Conservation (phyloP, 768 basidiomycete genomes). For the Suillus placidus region DNA sequence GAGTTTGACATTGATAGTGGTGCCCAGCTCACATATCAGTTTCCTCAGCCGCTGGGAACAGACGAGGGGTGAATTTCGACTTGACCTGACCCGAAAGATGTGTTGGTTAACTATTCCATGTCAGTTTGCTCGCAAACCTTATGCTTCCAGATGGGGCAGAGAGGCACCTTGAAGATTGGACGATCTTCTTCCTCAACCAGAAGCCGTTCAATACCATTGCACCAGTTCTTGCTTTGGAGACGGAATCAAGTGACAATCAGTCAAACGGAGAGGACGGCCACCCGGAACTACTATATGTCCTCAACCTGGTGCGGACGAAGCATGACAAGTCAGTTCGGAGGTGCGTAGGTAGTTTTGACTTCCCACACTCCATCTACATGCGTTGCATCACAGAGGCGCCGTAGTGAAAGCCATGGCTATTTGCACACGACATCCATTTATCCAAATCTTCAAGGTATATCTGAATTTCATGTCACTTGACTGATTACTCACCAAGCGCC, state of each 20-base stretch:
- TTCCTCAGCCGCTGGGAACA: constrained; percentile 90
- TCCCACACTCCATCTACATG: background rate
- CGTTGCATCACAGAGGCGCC: constrained; percentile 65
- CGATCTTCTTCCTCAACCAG: constrained; percentile 97
- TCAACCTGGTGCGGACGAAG: constrained; percentile 91
- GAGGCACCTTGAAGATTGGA: constrained; percentile 95
- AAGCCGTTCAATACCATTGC: constrained; percentile 85
- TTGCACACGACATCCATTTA: constrained; percentile 90
- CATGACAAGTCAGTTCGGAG: constrained; percentile 82
- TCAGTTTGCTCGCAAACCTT: constrained; percentile 88
- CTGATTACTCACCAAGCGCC: constrained; percentile 13
- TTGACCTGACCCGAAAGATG: constrained; percentile 5
- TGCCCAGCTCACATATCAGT: constrained; percentile 92
- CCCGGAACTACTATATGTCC: constrained; percentile 76
- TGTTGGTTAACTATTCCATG: constrained; percentile 8
- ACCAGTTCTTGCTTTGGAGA: constrained; percentile 76
- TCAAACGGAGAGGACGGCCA: constrained; percentile 28
- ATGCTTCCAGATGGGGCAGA: constrained; percentile 99
- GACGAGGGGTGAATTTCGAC: constrained; percentile 79
- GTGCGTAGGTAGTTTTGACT: constrained; percentile 42
- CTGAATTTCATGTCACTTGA: constrained; percentile 6
- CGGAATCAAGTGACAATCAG: constrained; percentile 36
- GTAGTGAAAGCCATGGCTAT: constrained; percentile 94
- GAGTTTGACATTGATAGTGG: constrained; percentile 98
- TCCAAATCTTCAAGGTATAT: constrained; percentile 91